phyloP scores from a whole-genome alignment of 495 filamentous ascomycete genomes.

The Penicillium macrosclerotiorum region DNA sequence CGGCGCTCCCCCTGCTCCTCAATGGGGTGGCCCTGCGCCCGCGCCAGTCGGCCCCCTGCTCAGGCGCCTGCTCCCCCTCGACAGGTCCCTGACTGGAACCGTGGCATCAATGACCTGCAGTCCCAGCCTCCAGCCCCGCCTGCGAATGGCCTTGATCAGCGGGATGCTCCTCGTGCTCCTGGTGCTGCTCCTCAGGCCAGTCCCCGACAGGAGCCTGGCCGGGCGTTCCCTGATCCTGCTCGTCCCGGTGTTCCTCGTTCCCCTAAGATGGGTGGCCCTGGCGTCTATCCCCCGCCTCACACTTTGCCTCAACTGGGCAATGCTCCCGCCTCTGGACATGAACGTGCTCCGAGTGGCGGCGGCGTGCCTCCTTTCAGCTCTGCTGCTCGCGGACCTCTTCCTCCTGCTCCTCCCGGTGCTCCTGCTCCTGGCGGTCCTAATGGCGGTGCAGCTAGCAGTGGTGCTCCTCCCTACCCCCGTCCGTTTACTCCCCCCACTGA shows the following conservation, averaged over 20 bases:
- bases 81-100: slow-evolving; percentile 66
- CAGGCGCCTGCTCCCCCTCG: slow-evolving; percentile 62
- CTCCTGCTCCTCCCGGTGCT: slow-evolving; percentile 43
- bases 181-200: slow-evolving; percentile 65
- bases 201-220: slow-evolving; percentile 66
- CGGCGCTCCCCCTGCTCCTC: slow-evolving; percentile 72
- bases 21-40: slow-evolving; percentile 68
- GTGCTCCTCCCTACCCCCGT: slow-evolving; percentile 56
- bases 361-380: slow-evolving; percentile 29
- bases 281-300: slow-evolving; percentile 60
- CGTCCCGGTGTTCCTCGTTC: slow-evolving; percentile 60
- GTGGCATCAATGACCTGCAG: slow-evolving; percentile 70
- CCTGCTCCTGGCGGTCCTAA: slow-evolving; percentile 56
- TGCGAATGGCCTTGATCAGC: slow-evolving; percentile 73
- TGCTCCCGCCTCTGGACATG: slow-evolving; percentile 49
- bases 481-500: slow-evolving; percentile 77
- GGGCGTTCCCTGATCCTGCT: slow-evolving; percentile 70
- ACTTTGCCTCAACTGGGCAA: slow-evolving; percentile 61
- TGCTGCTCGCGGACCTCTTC: slow-evolving; percentile 31
- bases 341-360: slow-evolving; percentile 57
- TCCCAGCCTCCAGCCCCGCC: slow-evolving; percentile 65
- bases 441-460: slow-evolving; percentile 43
- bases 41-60: slow-evolving; percentile 60
- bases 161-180: slow-evolving; percentile 64
- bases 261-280: slow-evolving; percentile 59